Percentiles rank a stretch among this genome's conserved stretches.
Conservation (phyloP, 2,329 filamentous ascomycete genomes). For the Exophiala xenobiotica region DNA sequence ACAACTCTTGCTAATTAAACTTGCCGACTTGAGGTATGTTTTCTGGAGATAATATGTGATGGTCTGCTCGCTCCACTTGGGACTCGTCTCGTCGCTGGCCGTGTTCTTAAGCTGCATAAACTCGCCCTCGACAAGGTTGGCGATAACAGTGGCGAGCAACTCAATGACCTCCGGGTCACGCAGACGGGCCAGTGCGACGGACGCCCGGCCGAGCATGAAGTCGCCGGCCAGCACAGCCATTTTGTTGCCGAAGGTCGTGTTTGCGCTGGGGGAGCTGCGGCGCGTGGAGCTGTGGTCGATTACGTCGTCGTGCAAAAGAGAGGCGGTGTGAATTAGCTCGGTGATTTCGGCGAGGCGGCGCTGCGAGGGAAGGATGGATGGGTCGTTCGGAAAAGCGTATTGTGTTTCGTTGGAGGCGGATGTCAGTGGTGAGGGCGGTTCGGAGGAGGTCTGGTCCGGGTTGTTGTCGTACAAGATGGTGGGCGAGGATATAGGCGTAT, state of each 20-base stretch:
- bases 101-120: conserved; percentile 99
- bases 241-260: conserved; percentile 96
- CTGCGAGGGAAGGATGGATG: conserved; percentile 82
- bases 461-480: conserved; percentile 76
- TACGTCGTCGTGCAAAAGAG: conserved; percentile 94
- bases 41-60: conserved; percentile 95
- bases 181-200: conserved; percentile 84
- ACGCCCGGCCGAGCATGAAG: conserved; percentile 88
- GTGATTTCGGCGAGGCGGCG: conserved; percentile 92
- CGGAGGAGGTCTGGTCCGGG: conserved; percentile 59
- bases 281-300: conserved; percentile 89
- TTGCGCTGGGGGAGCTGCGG: conserved; percentile 81
- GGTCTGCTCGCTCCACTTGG: conserved; percentile 82
- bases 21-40: conserved; percentile 96
- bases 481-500: conserved; percentile 60
- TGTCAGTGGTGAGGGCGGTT: conserved; percentile 55
- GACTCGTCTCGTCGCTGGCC: conserved; percentile 78
- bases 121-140: conserved; percentile 95
- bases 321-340: conserved; percentile 95
- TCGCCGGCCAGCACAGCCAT: conserved; percentile 99
- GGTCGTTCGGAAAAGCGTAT: conserved; percentile 47
- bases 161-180: conserved; percentile 93
- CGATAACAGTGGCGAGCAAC: conserved; percentile 91
- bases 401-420: conserved; percentile 44
- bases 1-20: conserved; percentile 93